phyloP scores from a whole-genome alignment of 495 filamentous ascomycete genomes.

The Daldinia loculata region DNA sequence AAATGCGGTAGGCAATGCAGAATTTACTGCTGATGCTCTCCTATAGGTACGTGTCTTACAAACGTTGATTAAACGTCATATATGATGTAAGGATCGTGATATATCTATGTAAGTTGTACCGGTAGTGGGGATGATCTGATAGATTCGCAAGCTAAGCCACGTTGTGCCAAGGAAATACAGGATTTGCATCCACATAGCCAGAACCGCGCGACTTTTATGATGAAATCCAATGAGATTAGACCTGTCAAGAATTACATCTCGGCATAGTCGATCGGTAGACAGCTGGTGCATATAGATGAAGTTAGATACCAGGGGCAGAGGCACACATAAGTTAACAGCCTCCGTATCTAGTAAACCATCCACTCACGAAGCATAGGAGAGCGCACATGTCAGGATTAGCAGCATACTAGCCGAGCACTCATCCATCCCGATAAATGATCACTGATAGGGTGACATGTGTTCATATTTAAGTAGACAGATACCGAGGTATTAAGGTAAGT shows the following conservation, averaged over 20 bases:
- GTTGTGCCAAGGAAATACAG: conserved; percentile 33
- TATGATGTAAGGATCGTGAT: conserved; percentile 29
- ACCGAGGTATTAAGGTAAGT: conserved; percentile 1
- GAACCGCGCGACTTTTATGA: conserved; percentile 20
- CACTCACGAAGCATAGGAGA: conserved; percentile 13
- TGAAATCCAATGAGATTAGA: conserved; percentile 19
- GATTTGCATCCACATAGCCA: conserved; percentile 8
- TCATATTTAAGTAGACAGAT: neutral
- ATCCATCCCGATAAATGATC: too few species aligned
- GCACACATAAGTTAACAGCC: too few species aligned
- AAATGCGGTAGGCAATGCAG: neutral
- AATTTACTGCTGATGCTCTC: conserved; percentile 1
- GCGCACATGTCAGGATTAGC: too few species aligned
- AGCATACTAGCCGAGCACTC: too few species aligned
- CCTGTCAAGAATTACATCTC: neutral
- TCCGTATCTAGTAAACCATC: neutral
- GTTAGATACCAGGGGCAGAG: too few species aligned
- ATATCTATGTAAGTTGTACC: neutral
- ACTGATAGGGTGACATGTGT: neutral
- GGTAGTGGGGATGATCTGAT: conserved; percentile 28
- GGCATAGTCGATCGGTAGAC: neutral
- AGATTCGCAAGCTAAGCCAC: conserved; percentile 23
- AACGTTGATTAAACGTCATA: conserved; percentile 24
- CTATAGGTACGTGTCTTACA: neutral
- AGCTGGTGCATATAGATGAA: neutral